Evolutionary conservation across 2,329 filamentous ascomycete species (phyloP), one percentile per base, ranked within the genome.

Genomic region (Dothistroma septosporum): DNA sequence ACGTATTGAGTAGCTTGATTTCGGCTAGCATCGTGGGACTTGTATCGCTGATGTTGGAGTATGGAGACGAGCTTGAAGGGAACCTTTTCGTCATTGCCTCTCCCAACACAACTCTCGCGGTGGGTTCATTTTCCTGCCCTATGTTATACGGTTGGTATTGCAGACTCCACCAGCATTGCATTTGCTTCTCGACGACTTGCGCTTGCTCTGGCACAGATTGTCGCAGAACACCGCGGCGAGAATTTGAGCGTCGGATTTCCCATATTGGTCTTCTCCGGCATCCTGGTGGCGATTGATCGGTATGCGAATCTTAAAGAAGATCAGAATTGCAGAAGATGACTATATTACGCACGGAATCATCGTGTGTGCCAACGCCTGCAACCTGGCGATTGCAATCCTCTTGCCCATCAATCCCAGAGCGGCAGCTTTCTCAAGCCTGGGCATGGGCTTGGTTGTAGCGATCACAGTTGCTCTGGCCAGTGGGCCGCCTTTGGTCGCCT

Each of bases 311-410:
- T 68, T 87, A 53, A 73, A 70, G 5, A 75, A 74, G 71, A 64
- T 86, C 62, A 78, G 74, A 59, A 82, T 87, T 3, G 83, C 82
- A 0, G 80, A 85, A 71, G 84, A 86, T 66, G 85, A 86, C 70
- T 87, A 86, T 62, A 83, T 87, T 35, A 86, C 83, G 1, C 75
- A 83, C n/a, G 84, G 85, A 10, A 82, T 87, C 4, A 83, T 83
- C 1, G 70, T 86, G n/a, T 84, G 84, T 4, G 82, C 81, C 1
- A 86, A 86, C 68, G 84, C 83, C 0, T 83, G 81, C 4, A 84
- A 84, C 6, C 83, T 87, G 44, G 83, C 79, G 1, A 86, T 84
- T 3, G 83, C 85, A 0, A 69, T 85, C 35, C 73, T 87, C 1
- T 71, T 87, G 1, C 76, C 78, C 1, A 81, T 80, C 0, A 84